Evolutionary conservation across 352 stramenopile species (phyloP).

Genomic region (Peronosclerospora sorghi): DNA sequence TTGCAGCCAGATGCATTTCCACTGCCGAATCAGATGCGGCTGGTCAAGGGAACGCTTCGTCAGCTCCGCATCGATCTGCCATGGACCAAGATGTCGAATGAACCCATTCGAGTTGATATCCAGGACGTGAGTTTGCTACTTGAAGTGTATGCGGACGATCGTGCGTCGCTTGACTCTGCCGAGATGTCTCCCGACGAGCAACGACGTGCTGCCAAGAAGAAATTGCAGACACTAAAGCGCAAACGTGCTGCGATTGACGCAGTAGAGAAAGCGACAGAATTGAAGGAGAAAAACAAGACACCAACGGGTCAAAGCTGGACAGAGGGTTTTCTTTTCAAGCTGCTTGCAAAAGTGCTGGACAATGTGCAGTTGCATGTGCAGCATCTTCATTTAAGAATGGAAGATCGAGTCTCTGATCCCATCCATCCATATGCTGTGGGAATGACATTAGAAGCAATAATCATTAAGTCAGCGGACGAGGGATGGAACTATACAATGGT

Average conservation of each 20-base stretch:
- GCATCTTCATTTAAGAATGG: conserved; percentile 60
- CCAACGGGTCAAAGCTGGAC: conserved; percentile 32
- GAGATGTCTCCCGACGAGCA: conserved; percentile 12
- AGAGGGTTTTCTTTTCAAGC: conserved; percentile 68
- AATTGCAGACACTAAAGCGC: conserved; percentile 48
- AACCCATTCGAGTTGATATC: conserved; percentile 71
- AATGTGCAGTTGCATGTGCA: conserved; percentile 79
- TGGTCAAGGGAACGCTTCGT: conserved; percentile 70
- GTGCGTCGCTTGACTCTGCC: conserved; percentile 1
- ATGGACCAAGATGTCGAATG: conserved; percentile 57
- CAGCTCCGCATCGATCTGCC: conserved; percentile 65
- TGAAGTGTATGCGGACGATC: conserved; percentile 30
- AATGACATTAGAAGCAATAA: conserved; percentile 66
- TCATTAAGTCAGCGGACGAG: conserved; percentile 73
- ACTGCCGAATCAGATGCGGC: conserved; percentile 47
- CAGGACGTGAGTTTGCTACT: conserved; percentile 68
- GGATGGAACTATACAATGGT: conserved; percentile 80
- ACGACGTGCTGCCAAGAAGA: conserved; percentile 21
- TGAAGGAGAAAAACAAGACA: conserved; percentile 34
- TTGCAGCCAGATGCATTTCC: conserved; percentile 60
- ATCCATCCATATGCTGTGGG: conserved; percentile 44
- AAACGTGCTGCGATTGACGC: conserved; percentile 72
- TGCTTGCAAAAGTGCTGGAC: conserved; percentile 71
- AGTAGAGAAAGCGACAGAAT: conserved; percentile 61
- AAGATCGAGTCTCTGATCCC: conserved; percentile 48